Percentiles rank a stretch among this genome's conserved stretches.
Conservation (phyloP, 1,284 basidiomycete species). For the Rhodotorula glutinis region DNA sequence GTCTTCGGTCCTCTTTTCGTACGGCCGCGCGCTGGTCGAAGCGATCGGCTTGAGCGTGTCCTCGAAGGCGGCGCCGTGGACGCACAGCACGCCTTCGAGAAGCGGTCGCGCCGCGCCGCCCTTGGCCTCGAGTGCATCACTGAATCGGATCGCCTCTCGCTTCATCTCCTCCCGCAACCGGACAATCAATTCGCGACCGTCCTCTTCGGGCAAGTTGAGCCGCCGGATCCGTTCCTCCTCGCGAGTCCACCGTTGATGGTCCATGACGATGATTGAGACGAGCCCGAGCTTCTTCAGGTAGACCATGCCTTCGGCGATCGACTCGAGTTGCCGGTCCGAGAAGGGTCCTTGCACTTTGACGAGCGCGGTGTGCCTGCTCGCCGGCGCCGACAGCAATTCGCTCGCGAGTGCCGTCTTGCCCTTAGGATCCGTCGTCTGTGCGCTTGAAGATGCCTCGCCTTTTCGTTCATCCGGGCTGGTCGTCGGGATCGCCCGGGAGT, state of each 20-base stretch:
- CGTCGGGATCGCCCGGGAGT: slow-evolving; percentile 40
- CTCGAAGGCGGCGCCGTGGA: slow-evolving; percentile 66
- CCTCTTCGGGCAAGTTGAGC: slow-evolving; percentile 53
- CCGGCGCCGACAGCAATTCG: slow-evolving; percentile 73
- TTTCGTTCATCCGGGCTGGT: slow-evolving; percentile 15
- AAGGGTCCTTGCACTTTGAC: slow-evolving; percentile 98
- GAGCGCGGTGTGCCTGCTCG: slow-evolving; percentile 77
- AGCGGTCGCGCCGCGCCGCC: slow-evolving; percentile 84
- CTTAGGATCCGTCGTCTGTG: slow-evolving; percentile 32
- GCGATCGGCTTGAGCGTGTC: slow-evolving; percentile 47
- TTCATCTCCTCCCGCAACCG: slow-evolving; percentile 66
- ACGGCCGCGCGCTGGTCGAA: slow-evolving; percentile 25
- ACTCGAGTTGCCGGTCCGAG: slow-evolving; percentile 88
- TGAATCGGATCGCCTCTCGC: slow-evolving; percentile 58
- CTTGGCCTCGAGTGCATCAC: slow-evolving; percentile 76
- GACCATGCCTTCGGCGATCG: slow-evolving; percentile 87
- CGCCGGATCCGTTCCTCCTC: slow-evolving; percentile 48
- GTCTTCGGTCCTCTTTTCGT: slow-evolving; percentile 25
- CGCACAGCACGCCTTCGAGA: slow-evolving; percentile 74
- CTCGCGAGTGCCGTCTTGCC: slow-evolving; percentile 61
- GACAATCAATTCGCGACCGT: slow-evolving; percentile 44
- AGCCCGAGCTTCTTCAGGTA: slow-evolving; percentile 94
- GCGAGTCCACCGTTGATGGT: slow-evolving; percentile 75
- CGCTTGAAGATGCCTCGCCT: neutral
- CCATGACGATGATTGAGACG: slow-evolving; percentile 89